These are phyloP conservation scores for Apodospora peruviana DNA, from an alignment of 495 filamentous ascomycete species.

Conservation along the genomic window DNA sequence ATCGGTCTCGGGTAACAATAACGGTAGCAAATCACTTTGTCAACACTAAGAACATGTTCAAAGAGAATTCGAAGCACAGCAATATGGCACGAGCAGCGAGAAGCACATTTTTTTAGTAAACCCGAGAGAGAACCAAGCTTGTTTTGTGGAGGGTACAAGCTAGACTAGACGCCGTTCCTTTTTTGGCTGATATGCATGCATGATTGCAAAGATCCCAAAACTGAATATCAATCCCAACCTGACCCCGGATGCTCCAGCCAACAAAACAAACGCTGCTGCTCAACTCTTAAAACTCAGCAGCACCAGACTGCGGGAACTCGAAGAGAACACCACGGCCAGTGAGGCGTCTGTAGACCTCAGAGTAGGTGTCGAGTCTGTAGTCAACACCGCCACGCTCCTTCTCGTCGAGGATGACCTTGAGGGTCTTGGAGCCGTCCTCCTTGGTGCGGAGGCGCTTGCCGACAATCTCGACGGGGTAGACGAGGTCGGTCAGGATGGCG, in stretches of 20 bases:
- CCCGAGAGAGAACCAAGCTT: conserved; percentile 19
- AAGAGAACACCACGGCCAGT: conserved; percentile 92
- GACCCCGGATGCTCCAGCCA: conserved; percentile 17
- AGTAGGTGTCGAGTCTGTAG: conserved; percentile 98
- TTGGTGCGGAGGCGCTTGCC: conserved; percentile 95
- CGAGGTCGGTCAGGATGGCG: conserved; percentile 88
- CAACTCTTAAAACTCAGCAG: conserved; percentile 62
- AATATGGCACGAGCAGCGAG: neutral
- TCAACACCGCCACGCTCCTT: conserved; percentile 99
- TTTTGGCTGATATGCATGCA: conserved; percentile 22
- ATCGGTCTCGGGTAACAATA: too few relatives aligned
- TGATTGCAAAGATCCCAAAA: conserved; percentile 24
- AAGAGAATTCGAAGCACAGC: too few relatives aligned
- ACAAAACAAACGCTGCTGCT: conserved; percentile 18
- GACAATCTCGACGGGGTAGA: conserved; percentile 99
- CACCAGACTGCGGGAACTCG: conserved; percentile 87
- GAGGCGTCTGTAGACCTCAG: conserved; percentile 93
- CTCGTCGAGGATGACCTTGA: conserved; percentile 98
- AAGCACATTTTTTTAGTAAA: too few relatives aligned
- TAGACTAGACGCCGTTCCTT: conserved; percentile 33
- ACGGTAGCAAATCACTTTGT: too few relatives aligned
- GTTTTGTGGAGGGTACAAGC: conserved; percentile 28
- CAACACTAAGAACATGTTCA: too few relatives aligned
- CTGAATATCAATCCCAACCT: conserved; percentile 27
- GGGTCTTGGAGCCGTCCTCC: conserved; percentile 93